A percentile compares a stretch with the other conserved stretches of the same genome.
phyloP scores from a whole-genome alignment of 148 eudicot genomes.

The Silene latifolia region DNA sequence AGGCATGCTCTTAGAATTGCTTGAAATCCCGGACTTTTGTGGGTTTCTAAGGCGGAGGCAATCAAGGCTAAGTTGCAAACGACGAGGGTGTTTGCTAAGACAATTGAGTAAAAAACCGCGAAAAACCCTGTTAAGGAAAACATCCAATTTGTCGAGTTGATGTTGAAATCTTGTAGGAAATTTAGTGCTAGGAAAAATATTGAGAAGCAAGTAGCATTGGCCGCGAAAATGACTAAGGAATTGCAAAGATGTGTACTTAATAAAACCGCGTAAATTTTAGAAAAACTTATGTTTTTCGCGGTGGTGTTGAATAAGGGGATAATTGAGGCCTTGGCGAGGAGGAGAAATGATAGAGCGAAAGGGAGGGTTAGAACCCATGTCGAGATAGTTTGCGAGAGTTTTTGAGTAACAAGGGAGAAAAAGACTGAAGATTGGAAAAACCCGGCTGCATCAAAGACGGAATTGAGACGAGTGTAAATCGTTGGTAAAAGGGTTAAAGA shows the following conservation, averaged over 20 bases:
- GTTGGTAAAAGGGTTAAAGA: constrained; percentile 33
- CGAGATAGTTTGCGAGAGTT: constrained; percentile 64
- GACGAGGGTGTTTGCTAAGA: constrained; percentile 57
- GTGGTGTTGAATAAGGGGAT: constrained; percentile 27
- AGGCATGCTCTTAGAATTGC: constrained; percentile 57
- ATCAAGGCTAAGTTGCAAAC: constrained; percentile 55
- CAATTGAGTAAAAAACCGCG: constrained; percentile 54
- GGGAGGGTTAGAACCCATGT: constrained; percentile 48
- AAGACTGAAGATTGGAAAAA: constrained; percentile 41
- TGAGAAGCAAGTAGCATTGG: constrained; percentile 63
- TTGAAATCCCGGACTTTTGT: constrained; percentile 26
- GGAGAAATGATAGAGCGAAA: constrained; percentile 57
- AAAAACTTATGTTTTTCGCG: background rate
- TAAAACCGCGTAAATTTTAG: constrained; percentile 35
- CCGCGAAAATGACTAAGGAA: constrained; percentile 27
- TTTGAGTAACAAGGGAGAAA: constrained; percentile 42
- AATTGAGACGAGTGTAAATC: constrained; percentile 37
- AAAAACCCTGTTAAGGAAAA: constrained; percentile 32
- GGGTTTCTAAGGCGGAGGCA: constrained; percentile 33
- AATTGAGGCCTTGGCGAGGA: constrained; percentile 62
- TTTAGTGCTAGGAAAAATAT: constrained; percentile 46
- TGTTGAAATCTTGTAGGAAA: constrained; percentile 20
- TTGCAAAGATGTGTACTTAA: constrained; percentile 36
- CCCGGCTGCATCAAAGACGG: constrained; percentile 49
- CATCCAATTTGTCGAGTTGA: constrained; percentile 25